Percentiles rank a stretch among this genome's conserved stretches.
Evolutionary conservation across 306 rosid genomes (phyloP).

Genomic region (Trichosanthes cucumerina): DNA sequence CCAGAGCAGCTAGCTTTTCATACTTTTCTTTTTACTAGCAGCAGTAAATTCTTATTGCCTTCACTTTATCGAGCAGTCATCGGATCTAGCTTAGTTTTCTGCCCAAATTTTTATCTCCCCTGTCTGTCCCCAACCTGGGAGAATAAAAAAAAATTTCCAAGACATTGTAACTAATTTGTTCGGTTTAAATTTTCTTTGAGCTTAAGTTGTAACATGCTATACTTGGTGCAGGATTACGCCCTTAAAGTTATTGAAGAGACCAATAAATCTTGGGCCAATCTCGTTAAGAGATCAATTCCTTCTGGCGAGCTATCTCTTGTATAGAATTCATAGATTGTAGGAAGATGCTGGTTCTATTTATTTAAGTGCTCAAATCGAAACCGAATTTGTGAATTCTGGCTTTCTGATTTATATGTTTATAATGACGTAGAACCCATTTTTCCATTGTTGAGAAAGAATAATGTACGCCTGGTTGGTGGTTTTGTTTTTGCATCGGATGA

Average conservation of each 20-base stretch:
- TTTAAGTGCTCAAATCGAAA: not conserved
- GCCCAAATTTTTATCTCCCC: not conserved
- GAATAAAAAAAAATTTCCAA: not conserved
- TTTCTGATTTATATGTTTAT: slow-evolving; percentile 2
- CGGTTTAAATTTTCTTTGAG: not conserved
- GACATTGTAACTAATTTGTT: not conserved
- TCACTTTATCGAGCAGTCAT: not conserved
- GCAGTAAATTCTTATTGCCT: not conserved
- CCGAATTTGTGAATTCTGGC: not conserved
- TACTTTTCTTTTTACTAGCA: not conserved
- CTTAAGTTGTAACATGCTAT: not conserved
- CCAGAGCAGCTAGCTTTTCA: not conserved
- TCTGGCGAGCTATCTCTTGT: slow-evolving; percentile 43
- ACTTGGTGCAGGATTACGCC: slow-evolving; percentile 8
- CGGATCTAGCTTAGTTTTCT: not conserved
- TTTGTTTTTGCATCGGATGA: not conserved
- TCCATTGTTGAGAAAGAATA: slow-evolving; percentile 1
- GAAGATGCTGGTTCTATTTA: not conserved
- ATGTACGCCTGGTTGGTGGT: not conserved
- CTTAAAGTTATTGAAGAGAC: slow-evolving; percentile 64
- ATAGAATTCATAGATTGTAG: slow-evolving; percentile 1
- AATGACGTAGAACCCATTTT: slow-evolving; percentile 5
- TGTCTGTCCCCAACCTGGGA: not conserved
- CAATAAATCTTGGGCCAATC: slow-evolving; percentile 67
- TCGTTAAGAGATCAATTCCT: slow-evolving; percentile 69